Evolutionary conservation across 495 filamentous ascomycete species (phyloP).

Genomic region (Talaromyces trachyspermus): DNA sequence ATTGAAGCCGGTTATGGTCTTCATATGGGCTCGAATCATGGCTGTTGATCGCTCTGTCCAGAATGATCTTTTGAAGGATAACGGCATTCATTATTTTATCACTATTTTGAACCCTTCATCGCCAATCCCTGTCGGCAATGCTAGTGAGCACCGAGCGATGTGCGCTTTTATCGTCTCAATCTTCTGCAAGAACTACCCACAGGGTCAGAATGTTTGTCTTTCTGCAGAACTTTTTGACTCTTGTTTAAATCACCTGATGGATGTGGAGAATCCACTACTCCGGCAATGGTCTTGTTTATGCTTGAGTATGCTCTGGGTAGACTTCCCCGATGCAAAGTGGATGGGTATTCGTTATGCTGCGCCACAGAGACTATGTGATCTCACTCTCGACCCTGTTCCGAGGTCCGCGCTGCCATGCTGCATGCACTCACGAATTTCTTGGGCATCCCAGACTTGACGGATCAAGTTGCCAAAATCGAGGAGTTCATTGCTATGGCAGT

Average conservation of each 20-base stretch:
- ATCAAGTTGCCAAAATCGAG: constrained; percentile 84
- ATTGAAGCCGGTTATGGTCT: constrained; percentile 97
- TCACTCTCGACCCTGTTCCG: constrained; percentile 85
- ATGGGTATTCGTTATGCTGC: constrained; percentile 78
- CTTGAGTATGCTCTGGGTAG: constrained; percentile 89
- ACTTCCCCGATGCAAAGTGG: constrained; percentile 90
- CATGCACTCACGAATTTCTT: constrained; percentile 91
- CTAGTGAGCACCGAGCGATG: constrained; percentile 94
- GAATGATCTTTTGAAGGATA: constrained; percentile 87
- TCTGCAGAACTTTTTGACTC: constrained; percentile 74
- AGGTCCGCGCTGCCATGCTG: constrained; percentile 88
- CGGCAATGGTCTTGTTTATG: constrained; percentile 96
- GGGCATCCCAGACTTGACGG: constrained; percentile 85
- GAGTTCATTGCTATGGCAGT: constrained; percentile 79
- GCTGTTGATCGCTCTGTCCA: constrained; percentile 93
- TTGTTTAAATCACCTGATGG: constrained; percentile 72
- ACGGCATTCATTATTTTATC: constrained; percentile 93
- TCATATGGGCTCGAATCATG: constrained; percentile 96
- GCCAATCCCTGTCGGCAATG: constrained; percentile 73
- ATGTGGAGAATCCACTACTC: constrained; percentile 78
- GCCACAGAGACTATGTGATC: constrained; percentile 65
- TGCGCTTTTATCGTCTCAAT: constrained; percentile 96
- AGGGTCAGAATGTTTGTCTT: constrained; percentile 83
- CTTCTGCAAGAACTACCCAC: constrained; percentile 87
- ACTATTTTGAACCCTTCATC: constrained; percentile 77